A percentile compares a stretch with the other conserved stretches of the same genome.
Evolutionary conservation across 1,284 basidiomycete genomes (phyloP).

Genomic region (Sutorius eximius): DNA sequence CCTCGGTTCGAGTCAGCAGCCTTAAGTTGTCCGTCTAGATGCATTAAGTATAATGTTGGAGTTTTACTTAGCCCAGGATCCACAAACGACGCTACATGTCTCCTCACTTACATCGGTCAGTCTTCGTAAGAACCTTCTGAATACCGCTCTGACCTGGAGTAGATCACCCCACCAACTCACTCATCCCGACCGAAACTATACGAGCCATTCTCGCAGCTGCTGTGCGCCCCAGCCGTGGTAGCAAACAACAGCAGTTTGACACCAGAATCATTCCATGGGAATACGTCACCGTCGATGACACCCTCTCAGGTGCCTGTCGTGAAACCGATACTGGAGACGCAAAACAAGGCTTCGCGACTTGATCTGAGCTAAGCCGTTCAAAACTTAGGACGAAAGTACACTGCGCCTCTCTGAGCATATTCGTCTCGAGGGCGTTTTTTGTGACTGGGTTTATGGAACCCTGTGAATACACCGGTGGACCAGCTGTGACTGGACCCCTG

Average conservation of each 20-base stretch:
- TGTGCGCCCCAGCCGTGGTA: slow-evolving; percentile 25
- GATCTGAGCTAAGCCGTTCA: slow-evolving; percentile 29
- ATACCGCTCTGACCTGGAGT: slow-evolving; percentile 3
- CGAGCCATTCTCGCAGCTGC: slow-evolving; percentile 33
- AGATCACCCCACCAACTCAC: slow-evolving; percentile 33
- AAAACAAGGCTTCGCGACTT: slow-evolving; percentile 21
- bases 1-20: slow-evolving; percentile 8
- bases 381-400: background rate
- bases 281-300: slow-evolving; percentile 46
- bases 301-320: slow-evolving; percentile 24
- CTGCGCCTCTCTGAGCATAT: background rate
- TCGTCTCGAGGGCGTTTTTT: background rate
- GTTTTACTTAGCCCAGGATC: slow-evolving; percentile 68
- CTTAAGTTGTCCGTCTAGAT: slow-evolving; percentile 42
- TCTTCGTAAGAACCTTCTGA: slow-evolving; percentile 13
- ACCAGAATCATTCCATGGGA: slow-evolving; percentile 59
- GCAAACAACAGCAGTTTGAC: slow-evolving; percentile 48
- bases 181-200: slow-evolving; percentile 27
- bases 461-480: slow-evolving; percentile 11
- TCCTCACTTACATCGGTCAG: slow-evolving; percentile 51
- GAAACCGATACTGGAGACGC: slow-evolving; percentile 16
- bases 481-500: background rate
- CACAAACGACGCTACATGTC: slow-evolving; percentile 48
- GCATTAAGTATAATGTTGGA: slow-evolving; percentile 65
- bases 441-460: background rate